Base-by-base conservation (phyloP, 805 yeast genomes). In the Saturnispora dispora region DNA sequence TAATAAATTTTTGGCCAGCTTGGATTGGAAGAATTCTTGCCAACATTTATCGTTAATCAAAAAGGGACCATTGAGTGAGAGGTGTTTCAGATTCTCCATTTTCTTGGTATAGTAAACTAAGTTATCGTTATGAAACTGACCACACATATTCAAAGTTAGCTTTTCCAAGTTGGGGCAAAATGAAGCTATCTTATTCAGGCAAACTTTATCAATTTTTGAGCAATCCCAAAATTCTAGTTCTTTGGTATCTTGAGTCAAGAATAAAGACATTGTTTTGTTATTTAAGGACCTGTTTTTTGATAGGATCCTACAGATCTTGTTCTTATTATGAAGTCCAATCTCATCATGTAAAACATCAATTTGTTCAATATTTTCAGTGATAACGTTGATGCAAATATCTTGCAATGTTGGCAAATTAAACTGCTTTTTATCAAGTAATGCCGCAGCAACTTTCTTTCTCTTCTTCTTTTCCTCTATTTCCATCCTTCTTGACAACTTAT, bases 211-310 rank as follows among this genome's bases (percentile, higher is more conserved):
- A 17, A 93, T 73, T 46, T 80, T 81, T 0, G 96, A 88, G 64
- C 99, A 93, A 67, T 93, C 99, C 89, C 96, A 88, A 55, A 93
- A 81, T 55, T 85, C 85, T 28, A 93, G 67, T 3, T 68, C 64
- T 51, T 67, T 76, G 46, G 81, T 63, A 15, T 75, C 72, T 0
- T 88, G 76, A 45, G 81, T 79, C 48, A 93, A 68, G 61, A 93
- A 91, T 46, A 93, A 71, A 45, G 81, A 70, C 63, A 90, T 65
- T 0, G 97, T 89, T 17, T 76, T 70, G 55, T 84, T 81, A 60
- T 83, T 79, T 46, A 93, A 70, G 0, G 93, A 84, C 48, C 99
- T 69, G 66, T 90, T 93, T 52, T 86, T 81, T 22, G 93, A 81
- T 30, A 93, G 65, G 53, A 95, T 89, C 48, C 80, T 76, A 22